Evolutionary conservation across 495 filamentous ascomycete genomes (phyloP), one percentile per base, ranked within the genome.

Genomic region (Penicillium coprophilum): DNA sequence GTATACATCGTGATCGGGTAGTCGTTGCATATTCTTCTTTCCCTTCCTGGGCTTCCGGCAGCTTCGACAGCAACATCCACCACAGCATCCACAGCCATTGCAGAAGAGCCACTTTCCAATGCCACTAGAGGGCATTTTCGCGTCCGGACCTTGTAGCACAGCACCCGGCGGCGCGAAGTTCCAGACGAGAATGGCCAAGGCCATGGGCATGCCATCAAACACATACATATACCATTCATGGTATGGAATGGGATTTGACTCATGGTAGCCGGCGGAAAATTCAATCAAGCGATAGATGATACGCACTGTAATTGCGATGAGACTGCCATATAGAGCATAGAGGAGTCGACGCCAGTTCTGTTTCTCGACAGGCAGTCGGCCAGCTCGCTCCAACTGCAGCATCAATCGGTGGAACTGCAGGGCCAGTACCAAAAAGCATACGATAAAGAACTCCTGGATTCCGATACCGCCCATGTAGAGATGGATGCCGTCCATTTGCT

Each of bases 381-480:
- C 38, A 1, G 2, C 6, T 4, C n/a, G 36, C 17, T 52, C 50
- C 21, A 52, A 17, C 11, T 32, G n/a, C 10, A 52, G 50, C 41
- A 71, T 65, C 17, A 74, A 63, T 5, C 71, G 66, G 24, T 81
- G 78, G 61, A 85, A 85, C 17, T 61, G 66, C n/a, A 77, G 54
- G 44, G 72, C 72, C 3, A 85, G 62, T 3, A 43, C 61, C 2
- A 75, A 11, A 56, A 85, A 85, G 17, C 78, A 53, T 6, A 81
- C 9, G 13, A 86, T 78, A 67, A 85, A 86, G 43, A 77, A 59
- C 55, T 81, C 64, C 58, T 86, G 84, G 2, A 85, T 46, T 17
- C 77, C 78, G 11, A 85, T 74, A 4, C 84, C 85, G 6, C 67
- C 76, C 67, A 83, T 79, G 58, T 85, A 85, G 28, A 87, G 71